A percentile compares a stretch with the other conserved stretches of the same genome.
These are phyloP conservation scores for Candida caryicola DNA, from an alignment of 805 yeast species.

Conservation along the genomic window DNA sequence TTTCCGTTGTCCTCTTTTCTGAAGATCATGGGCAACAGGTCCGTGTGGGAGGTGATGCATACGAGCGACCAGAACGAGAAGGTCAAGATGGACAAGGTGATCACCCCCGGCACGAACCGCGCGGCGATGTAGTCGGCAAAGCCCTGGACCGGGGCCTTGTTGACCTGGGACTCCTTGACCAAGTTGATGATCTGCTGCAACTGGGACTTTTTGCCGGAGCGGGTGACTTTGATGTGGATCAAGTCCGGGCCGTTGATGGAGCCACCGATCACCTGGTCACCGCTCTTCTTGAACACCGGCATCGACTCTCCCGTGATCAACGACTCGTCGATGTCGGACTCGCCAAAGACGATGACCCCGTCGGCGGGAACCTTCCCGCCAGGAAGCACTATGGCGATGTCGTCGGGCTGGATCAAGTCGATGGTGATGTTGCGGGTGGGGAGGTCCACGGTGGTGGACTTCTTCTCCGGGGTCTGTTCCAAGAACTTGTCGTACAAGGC, in stretches of 20 bases:
- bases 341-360: conserved; percentile 75
- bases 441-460: conserved; percentile 21
- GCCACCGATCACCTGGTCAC: conserved; percentile 80
- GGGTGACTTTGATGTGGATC: conserved; percentile 63
- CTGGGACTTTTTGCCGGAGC: conserved; percentile 81
- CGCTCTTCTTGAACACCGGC: conserved; percentile 62
- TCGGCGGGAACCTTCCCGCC: conserved; percentile 92
- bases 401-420: conserved; percentile 74
- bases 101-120: conserved; percentile 75
- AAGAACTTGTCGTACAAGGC: conserved; percentile 20
- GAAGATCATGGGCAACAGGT: conserved; percentile 48
- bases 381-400: conserved; percentile 73
- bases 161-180: conserved; percentile 85
- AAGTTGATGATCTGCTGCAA: conserved; percentile 81
- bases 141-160: conserved; percentile 87
- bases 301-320: conserved; percentile 87
- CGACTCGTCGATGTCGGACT: conserved; percentile 84
- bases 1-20: conserved; percentile 48
- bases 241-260: conserved; percentile 80
- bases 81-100: conserved; percentile 61
- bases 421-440: conserved; percentile 55
- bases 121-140: conserved; percentile 85
- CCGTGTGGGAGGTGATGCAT: conserved; percentile 21
- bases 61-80: conserved; percentile 45
- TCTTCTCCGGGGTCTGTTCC: conserved; percentile 4